phyloP scores from a whole-genome alignment of 2,329 filamentous ascomycete genomes.

The Ceratocystis albifundus region DNA sequence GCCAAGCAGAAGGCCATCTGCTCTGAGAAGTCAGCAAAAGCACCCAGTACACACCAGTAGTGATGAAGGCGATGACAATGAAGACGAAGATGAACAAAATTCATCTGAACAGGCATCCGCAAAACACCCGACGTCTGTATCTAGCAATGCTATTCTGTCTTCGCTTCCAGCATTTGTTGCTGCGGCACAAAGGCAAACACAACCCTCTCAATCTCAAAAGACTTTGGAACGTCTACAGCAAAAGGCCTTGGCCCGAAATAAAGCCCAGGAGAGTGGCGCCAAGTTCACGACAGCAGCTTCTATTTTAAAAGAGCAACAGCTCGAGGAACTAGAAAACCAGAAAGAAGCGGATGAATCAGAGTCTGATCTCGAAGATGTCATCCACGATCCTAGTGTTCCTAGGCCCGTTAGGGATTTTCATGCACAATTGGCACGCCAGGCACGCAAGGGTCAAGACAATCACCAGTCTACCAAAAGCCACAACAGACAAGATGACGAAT shows the following conservation, averaged over 20 bases:
- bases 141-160: neutral
- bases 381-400: conserved; percentile 21
- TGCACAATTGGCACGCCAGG: conserved; percentile 27
- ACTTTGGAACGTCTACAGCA: neutral
- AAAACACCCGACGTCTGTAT: neutral
- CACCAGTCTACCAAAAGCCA: conserved; percentile 25
- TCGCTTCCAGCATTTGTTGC: neutral
- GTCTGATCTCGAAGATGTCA: conserved; percentile 15
- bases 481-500: conserved; percentile 23
- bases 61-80: neutral
- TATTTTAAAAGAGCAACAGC: conserved; percentile 13
- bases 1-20: neutral
- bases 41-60: neutral
- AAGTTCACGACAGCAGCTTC: conserved; percentile 14
- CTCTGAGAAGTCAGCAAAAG: neutral
- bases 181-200: neutral
- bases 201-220: neutral
- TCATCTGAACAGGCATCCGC: neutral
- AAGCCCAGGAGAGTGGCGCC: neutral
- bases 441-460: conserved; percentile 1
- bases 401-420: conserved; percentile 31
- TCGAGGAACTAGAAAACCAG: neutral
- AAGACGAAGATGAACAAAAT: neutral
- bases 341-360: conserved; percentile 13
- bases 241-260: neutral